Evolutionary conservation across 2,329 filamentous ascomycete genomes (phyloP).

Genomic region (Lasiodiplodia hormozganensis): DNA sequence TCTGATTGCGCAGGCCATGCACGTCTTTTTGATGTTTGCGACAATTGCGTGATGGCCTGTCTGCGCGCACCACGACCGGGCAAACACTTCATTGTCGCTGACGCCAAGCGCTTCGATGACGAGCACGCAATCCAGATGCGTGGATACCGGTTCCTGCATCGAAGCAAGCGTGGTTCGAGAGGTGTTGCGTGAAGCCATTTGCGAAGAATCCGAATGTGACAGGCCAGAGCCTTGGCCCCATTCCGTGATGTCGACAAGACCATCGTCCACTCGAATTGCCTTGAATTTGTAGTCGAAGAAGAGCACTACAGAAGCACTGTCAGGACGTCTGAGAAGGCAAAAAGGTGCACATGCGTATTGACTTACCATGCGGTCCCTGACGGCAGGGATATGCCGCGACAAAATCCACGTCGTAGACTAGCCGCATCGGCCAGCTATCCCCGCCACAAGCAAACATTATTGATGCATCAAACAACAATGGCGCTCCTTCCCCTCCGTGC

Average conservation of each 20-base stretch:
- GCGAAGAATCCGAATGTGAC: conserved; percentile 8
- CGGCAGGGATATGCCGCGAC: conserved; percentile 51
- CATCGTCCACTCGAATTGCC: conserved; percentile 66
- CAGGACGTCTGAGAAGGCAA: background rate
- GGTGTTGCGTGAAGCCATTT: conserved; percentile 39
- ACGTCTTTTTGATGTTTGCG: conserved; percentile 72
- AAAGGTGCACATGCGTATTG: no score
- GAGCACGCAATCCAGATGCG: conserved; percentile 67
- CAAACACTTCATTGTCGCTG: conserved; percentile 77
- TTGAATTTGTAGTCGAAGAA: conserved; percentile 74
- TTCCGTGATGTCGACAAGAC: conserved; percentile 67
- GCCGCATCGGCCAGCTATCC: conserved; percentile 47
- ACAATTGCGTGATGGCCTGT: conserved; percentile 76
- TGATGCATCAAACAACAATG: conserved; percentile 46
- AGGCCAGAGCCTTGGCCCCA: conserved; percentile 58
- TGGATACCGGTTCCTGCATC: conserved; percentile 37
- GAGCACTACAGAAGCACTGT: conserved; percentile 54
- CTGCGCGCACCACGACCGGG: conserved; percentile 77
- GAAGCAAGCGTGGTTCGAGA: conserved; percentile 26
- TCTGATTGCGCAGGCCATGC: conserved; percentile 75
- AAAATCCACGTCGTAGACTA: conserved; percentile 51
- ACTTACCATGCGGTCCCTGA: conserved; percentile 49
- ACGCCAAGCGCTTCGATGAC: conserved; percentile 77
- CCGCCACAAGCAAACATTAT: conserved; percentile 51
- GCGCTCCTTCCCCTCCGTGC: conserved; percentile 37